A percentile compares a stretch with the other conserved stretches of the same genome.
Evolutionary conservation across 306 rosid species (phyloP).

Genomic region (Acacia melanoxylon): DNA sequence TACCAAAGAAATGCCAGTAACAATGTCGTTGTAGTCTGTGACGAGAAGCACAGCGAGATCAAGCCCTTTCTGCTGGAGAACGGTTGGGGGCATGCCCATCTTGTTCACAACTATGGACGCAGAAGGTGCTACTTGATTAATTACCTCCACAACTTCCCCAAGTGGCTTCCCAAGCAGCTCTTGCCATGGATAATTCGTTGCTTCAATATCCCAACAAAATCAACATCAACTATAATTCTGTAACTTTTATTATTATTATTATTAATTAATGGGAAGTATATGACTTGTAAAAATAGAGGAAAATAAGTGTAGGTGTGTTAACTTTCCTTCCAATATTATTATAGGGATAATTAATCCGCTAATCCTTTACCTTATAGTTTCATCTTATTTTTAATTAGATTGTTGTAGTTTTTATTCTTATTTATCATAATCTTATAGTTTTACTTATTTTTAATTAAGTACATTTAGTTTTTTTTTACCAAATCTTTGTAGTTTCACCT

Average conservation of each 20-base stretch:
- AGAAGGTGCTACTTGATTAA: background rate
- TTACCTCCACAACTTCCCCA: background rate
- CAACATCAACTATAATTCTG: background rate
- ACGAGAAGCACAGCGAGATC: background rate
- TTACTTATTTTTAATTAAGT: too few species aligned
- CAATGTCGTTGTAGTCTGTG: background rate
- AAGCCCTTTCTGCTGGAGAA: background rate
- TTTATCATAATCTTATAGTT: too few species aligned
- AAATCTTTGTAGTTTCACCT: too few species aligned
- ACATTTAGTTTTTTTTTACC: too few species aligned
- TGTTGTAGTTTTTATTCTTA: too few species aligned
- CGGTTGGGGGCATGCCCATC: rapidly evolving
- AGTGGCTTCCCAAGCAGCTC: background rate
- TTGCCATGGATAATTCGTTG: background rate
- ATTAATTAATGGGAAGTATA: background rate
- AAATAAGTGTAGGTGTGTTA: too few species aligned
- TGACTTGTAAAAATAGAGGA: background rate
- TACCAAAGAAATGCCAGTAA: background rate
- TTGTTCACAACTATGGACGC: background rate
- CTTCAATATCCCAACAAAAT: background rate
- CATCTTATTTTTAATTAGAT: too few species aligned
- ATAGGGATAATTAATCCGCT: too few species aligned
- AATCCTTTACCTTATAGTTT: too few species aligned
- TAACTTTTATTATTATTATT: too few species aligned
- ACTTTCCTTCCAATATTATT: too few species aligned